phyloP scores from a whole-genome alignment of 495 filamentous ascomycete genomes.

The Aspergillus funiculosus region DNA sequence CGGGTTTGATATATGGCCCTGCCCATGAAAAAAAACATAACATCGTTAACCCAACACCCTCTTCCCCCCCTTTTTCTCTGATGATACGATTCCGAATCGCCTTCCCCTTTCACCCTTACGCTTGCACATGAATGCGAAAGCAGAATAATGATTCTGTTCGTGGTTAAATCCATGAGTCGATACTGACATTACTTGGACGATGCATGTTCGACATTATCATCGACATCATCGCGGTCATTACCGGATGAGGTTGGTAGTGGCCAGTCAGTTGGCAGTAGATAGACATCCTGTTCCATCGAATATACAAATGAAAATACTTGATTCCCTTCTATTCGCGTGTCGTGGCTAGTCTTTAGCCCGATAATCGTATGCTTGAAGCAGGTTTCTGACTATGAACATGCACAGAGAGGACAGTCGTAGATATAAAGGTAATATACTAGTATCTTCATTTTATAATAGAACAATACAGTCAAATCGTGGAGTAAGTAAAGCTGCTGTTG shows the following conservation, averaged over 20 bases:
- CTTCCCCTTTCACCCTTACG: slow-evolving; percentile 6
- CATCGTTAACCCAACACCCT: slow-evolving; percentile 12
- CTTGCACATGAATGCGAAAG: slow-evolving; percentile 12
- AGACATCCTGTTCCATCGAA: slow-evolving; percentile 34
- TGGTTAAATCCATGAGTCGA: slow-evolving; percentile 27
- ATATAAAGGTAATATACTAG: no score
- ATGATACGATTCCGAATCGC: slow-evolving; percentile 8
- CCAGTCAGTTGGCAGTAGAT: slow-evolving; percentile 36
- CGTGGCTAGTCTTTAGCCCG: neutral
- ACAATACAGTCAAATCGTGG: no score
- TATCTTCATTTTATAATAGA: no score
- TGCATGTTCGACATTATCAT: slow-evolving; percentile 21
- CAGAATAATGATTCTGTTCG: slow-evolving; percentile 18
- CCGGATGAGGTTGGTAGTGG: slow-evolving; percentile 19
- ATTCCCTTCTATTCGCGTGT: slow-evolving; percentile 1
- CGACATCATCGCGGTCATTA: neutral
- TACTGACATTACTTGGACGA: slow-evolving; percentile 10
- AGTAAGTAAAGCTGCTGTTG: neutral
- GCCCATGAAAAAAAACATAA: slow-evolving; percentile 4
- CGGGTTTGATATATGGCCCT: slow-evolving; percentile 11
- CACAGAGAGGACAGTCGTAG: no score
- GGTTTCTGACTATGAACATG: no score
- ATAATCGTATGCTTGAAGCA: no score
- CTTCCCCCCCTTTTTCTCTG: slow-evolving; percentile 13
- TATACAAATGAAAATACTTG: slow-evolving; percentile 29